Evolutionary conservation across 2,329 filamentous ascomycete species (phyloP), one percentile per base, ranked within the genome.

Genomic region (Xylariales sp.): DNA sequence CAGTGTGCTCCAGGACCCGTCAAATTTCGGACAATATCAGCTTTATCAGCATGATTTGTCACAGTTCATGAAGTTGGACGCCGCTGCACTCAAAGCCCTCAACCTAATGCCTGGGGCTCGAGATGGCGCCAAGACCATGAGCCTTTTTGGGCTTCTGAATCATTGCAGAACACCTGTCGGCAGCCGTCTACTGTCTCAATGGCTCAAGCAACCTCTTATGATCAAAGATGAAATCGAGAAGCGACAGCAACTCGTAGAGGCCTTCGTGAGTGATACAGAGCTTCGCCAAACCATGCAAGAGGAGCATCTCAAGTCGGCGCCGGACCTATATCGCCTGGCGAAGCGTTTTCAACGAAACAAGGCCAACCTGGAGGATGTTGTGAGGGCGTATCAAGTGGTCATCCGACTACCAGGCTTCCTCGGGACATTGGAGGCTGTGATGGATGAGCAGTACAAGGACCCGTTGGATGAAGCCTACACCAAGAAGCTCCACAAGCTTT

Each of bases 131-230:
- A 97, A 96, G 69, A 94, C 81, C 1, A 98, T 98, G 93, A 97
- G 90, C 58, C 63, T 98, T 39, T 98, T 87, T 54, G 93, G 93
- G 1, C 70, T 98, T 14, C 72, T 98, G 31, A 97, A 98, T 55
- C 90, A 97, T 63, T 98, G 93, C 80, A 97, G 95, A 63, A 98
- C 93, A 1, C 88, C 93, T 0, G 82, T 95, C 1, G 93, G 93
- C 11, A 95, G 90, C 55, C 78, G 94, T 35, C 64, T 98, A 44
- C 71, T 98, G 21, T 84, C 91, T 1, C 94, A 98, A 59, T 98
- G 93, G 93, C 71, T 98, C 40, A 98, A 98, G 65, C 93, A 98
- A 62, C 93, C 93, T 1, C 68, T 98, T 28, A 98, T 98, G 93
- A 88, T 78, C 66, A 80, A 88, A 48, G 73, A 76, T 3, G 90